Base-by-base conservation (phyloP, 2,329 filamentous ascomycete genomes). In the Pseudogymnoascus destructans region DNA sequence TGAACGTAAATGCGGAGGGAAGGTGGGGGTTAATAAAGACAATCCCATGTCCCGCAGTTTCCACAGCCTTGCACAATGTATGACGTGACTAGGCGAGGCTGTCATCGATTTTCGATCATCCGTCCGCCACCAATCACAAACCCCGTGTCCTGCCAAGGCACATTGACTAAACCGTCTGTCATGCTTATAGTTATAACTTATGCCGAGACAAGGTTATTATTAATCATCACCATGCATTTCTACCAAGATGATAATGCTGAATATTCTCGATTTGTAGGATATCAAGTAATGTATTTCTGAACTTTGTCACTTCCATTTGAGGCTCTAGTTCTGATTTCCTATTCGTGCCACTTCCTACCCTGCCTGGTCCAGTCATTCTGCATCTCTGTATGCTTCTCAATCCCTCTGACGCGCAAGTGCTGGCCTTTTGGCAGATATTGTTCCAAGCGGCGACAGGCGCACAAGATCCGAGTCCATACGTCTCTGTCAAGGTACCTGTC, bases 281-380 rank as follows among this genome's bases (percentile, higher is more conserved):
- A 52, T 52, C 46, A 30, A 52, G 46, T 52, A 52, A 52, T 52
- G 46, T 52, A 52, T 52, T 32, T 52, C 46, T 52, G 46, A 52
- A 52, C 46, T 52, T 52, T 30, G 46, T 52, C 25, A 30, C 5
- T 30, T 25, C 46, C 15, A 52, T 32, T 52, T 30, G 25, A 19
- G 10, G 25, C 25, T 13, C 46, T 5, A 19, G 46, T 5, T 19
- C 25, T 7, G 5, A 52, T 32, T 19, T 17, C 46, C 23, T 56
- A 56, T 56, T 56, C 54, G 23, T 56, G 17, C 54, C 54, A 56
- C 35, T 38, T 35, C 54, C 54, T 56, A 11, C 54, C 54, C 35
- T 27, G 36, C 17, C 54, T 56, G 2, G 54, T 56, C 54, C 54
- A 56, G 19, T 27, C 54, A 9, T 56, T 56, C 17, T 36, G 30